A percentile compares a stretch with the other conserved stretches of the same genome.
These are phyloP conservation scores for Xerocomus minutiporus DNA, from an alignment of 1,284 basidiomycete genomes.

Conservation along the genomic window DNA sequence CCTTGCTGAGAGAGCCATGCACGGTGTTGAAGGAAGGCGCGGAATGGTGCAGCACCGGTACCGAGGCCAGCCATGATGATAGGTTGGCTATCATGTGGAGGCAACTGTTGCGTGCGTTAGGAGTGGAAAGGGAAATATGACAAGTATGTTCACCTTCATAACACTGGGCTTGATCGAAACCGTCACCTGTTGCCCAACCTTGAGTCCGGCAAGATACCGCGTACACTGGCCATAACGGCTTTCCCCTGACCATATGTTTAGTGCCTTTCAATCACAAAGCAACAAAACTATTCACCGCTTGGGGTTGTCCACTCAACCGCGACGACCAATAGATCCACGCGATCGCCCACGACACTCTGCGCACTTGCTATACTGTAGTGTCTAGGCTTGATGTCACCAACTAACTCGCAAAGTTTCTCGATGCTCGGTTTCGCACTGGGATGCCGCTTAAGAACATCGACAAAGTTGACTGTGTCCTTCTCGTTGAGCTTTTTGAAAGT, in stretches of 20 bases:
- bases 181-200: slow-evolving; percentile 88
- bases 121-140: not conserved
- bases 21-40: slow-evolving; percentile 95
- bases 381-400: slow-evolving; percentile 93
- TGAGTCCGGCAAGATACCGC: slow-evolving; percentile 83
- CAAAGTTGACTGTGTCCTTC: slow-evolving; percentile 93
- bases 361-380: slow-evolving; percentile 98
- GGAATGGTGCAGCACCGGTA: slow-evolving; percentile 97
- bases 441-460: slow-evolving; percentile 81
- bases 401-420: slow-evolving; percentile 80
- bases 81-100: slow-evolving; percentile 80
- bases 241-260: slow-evolving; percentile 47
- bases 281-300: slow-evolving; percentile 52
- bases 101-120: slow-evolving; percentile 53
- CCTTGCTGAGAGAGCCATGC: slow-evolving; percentile 78
- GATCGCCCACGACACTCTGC: slow-evolving; percentile 91
- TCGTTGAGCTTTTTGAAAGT: slow-evolving; percentile 96
- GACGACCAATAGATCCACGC: slow-evolving; percentile 92
- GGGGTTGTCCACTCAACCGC: slow-evolving; percentile 93
- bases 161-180: slow-evolving; percentile 98
- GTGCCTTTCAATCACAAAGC: not conserved
- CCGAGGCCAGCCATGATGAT: slow-evolving; percentile 99
- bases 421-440: slow-evolving; percentile 76
- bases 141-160: slow-evolving; percentile 76
- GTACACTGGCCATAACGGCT: slow-evolving; percentile 94